Evolutionary conservation across 345 rosid genomes (phyloP), one percentile per base, ranked within the genome.

Genomic region (Dovyalis caffra): DNA sequence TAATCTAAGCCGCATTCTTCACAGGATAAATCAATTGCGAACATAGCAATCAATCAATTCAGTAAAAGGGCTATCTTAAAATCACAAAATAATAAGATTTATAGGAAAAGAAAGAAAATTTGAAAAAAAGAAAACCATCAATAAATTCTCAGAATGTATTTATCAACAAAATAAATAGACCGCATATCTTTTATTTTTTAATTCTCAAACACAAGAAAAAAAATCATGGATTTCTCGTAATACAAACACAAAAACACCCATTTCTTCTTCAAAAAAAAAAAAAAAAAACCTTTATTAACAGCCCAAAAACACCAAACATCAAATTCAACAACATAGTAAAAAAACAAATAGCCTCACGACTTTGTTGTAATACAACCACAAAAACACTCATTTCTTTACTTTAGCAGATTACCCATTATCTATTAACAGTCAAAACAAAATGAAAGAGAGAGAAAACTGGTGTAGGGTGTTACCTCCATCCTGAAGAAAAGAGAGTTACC

Each of bases 381-480:
- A 56, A 56, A 56, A 56, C 15, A 56, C 25, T 9, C 15, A 56
- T 65, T 68, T 26, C 20, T 21, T 5, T 26, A 68, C 35, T 47
- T 26, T 23, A 31, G 14, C 12, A 74, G 31, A 40, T 29, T 29
- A 26, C 62, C 33, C 31, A 26, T 31, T 37, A 15, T 18, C 60
- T 2, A 53, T 6, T 9, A 56, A 8, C 60, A 3, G 26, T 8
- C 18, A 16, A 26, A n/a, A 37, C 15, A 49, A 9, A 4, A 2
- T 0, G 12, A 11, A 18, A 47, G 49, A 64, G 74, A 47, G 51
- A 67, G 34, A 53, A 16, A 28, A 43, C 7, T 25, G 25, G 12
- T 28, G 12, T 34, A 3, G 28, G 5, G 23, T n/a, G 35, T 53
- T 81, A 93, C 98, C 98, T 91, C 91, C 98, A 91, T 93, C 81